These are phyloP conservation scores for Actinidia polygama DNA, from an alignment of 179 eudicot species.

Conservation along the genomic window DNA sequence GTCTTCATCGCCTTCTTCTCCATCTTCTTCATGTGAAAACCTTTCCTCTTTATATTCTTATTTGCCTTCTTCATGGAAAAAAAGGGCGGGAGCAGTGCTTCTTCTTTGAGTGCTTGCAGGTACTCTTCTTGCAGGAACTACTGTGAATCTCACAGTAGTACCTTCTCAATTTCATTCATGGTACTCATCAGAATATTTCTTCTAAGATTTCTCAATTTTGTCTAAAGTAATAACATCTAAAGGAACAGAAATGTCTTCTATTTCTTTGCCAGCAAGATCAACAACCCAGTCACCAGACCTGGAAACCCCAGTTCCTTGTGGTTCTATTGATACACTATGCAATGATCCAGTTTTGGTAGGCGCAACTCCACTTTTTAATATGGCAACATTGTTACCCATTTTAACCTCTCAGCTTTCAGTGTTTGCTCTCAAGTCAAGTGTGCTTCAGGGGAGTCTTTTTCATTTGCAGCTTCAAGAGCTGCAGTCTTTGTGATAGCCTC, in stretches of 20 bases:
- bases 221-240: slow-evolving; percentile 36
- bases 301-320: slow-evolving; percentile 37
- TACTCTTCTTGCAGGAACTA: slow-evolving; percentile 47
- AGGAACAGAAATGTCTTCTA: slow-evolving; percentile 53
- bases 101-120: slow-evolving; percentile 49
- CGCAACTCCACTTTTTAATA: slow-evolving; percentile 68
- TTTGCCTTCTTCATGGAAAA: no score
- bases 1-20: slow-evolving; percentile 36
- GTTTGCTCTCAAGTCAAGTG: slow-evolving; percentile 76
- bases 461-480: slow-evolving; percentile 15
- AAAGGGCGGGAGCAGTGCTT: slow-evolving; percentile 58
- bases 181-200: slow-evolving; percentile 39
- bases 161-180: slow-evolving; percentile 49
- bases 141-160: slow-evolving; percentile 72
- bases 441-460: slow-evolving; percentile 53
- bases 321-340: slow-evolving; percentile 62
- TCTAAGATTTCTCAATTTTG: slow-evolving; percentile 35
- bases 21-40: slow-evolving; percentile 24
- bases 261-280: slow-evolving; percentile 37
- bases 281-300: slow-evolving; percentile 26
- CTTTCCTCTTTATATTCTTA: slow-evolving; percentile 37
- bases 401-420: slow-evolving; percentile 86
- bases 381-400: slow-evolving; percentile 95
- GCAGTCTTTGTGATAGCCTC: slow-evolving; percentile 27
- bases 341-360: slow-evolving; percentile 51